These are phyloP conservation scores for Bacidia rubella DNA, from an alignment of 495 filamentous ascomycete species.

Conservation along the genomic window DNA sequence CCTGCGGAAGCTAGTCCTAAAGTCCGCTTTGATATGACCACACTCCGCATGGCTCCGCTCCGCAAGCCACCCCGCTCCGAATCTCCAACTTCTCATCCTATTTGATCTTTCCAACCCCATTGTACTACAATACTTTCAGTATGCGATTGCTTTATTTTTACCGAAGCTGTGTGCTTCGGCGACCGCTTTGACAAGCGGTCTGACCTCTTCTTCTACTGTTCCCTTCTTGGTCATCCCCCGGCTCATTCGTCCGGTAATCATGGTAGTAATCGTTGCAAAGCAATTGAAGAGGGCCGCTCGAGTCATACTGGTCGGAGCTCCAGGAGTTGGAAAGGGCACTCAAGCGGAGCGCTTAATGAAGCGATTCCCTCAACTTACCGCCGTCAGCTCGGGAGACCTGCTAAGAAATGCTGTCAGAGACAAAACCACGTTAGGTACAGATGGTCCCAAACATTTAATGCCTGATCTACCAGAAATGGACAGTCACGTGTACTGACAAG, in stretches of 20 bases:
- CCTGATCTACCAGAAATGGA: no score
- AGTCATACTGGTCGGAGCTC: conserved; percentile 90
- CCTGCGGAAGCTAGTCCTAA: no score
- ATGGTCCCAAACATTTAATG: background rate
- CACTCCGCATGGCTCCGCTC: background rate
- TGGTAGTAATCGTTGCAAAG: conserved; percentile 17
- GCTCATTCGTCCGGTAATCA: background rate
- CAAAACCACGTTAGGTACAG: conserved; percentile 68
- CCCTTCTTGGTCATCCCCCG: background rate
- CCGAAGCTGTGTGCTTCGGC: conserved; percentile 17
- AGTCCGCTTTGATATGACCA: background rate
- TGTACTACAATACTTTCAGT: background rate
- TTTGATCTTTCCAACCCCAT: background rate
- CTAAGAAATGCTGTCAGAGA: conserved; percentile 84
- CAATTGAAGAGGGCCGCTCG: conserved; percentile 71
- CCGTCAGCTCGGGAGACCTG: conserved; percentile 88
- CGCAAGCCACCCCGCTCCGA: background rate
- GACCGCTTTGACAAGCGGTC: conserved; percentile 9
- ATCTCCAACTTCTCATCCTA: no score
- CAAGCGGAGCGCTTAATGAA: conserved; percentile 78
- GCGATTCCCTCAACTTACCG: conserved; percentile 75
- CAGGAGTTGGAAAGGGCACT: conserved; percentile 84
- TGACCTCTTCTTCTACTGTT: background rate
- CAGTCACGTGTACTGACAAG: conserved; percentile 7
- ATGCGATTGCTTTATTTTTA: conserved; percentile 13